Conservation (phyloP, 768 basidiomycete species). For the Lentinula raphanica region DNA sequence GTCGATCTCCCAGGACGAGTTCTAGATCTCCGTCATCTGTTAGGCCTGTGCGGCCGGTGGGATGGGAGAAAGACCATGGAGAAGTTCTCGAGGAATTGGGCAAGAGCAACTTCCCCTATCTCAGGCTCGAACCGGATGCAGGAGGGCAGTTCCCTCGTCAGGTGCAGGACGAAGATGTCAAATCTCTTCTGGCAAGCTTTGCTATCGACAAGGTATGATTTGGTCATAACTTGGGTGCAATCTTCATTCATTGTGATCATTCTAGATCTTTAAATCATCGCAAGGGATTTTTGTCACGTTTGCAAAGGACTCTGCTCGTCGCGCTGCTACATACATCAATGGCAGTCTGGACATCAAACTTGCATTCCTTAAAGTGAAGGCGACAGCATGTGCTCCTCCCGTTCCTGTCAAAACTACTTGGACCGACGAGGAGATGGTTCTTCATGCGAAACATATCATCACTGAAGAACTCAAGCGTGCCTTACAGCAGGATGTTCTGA, state of each 20-base stretch:
- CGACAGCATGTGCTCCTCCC: slow-evolving; percentile 45
- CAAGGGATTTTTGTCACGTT: slow-evolving; percentile 83
- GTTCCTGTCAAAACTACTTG: slow-evolving; percentile 40
- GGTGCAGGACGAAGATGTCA: slow-evolving; percentile 65
- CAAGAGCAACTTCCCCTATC: slow-evolving; percentile 62
- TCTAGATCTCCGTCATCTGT: slow-evolving; percentile 26
- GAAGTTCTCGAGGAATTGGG: slow-evolving; percentile 47
- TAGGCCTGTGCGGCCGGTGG: slow-evolving; percentile 10
- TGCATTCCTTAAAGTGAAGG: slow-evolving; percentile 52
- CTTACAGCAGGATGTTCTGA: slow-evolving; percentile 56
- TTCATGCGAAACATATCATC: slow-evolving; percentile 51
- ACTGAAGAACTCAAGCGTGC: slow-evolving; percentile 47
- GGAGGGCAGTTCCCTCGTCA: slow-evolving; percentile 35
- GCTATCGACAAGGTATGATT: slow-evolving; percentile 63
- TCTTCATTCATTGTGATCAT: background rate
- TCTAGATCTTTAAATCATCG: slow-evolving; percentile 65
- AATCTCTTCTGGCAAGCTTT: slow-evolving; percentile 63
- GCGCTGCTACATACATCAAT: slow-evolving; percentile 62
- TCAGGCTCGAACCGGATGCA: slow-evolving; percentile 49
- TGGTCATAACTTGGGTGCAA: background rate
- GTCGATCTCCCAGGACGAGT: background rate
- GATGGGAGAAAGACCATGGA: slow-evolving; percentile 31
- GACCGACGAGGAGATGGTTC: slow-evolving; percentile 48
- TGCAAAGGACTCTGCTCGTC: slow-evolving; percentile 54
- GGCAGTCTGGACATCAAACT: slow-evolving; percentile 42